Evolutionary conservation across 2,329 filamentous ascomycete genomes (phyloP).

Genomic region (Penicillium rolfsii): DNA sequence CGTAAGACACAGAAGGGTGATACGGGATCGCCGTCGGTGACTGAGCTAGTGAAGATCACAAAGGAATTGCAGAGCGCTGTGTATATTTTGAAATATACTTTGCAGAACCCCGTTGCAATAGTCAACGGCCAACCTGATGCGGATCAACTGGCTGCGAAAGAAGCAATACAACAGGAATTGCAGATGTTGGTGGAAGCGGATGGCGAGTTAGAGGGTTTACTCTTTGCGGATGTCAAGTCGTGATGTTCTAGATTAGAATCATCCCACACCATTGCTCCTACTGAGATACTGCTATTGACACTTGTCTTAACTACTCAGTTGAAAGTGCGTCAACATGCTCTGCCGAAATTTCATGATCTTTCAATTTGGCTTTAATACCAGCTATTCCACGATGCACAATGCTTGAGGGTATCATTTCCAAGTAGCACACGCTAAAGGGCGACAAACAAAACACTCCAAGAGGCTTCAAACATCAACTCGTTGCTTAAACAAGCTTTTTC

Average conservation of each 20-base stretch:
- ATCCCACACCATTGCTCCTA: not conserved
- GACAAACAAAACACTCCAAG: not conserved
- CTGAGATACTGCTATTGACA: not conserved
- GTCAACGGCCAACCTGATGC: slow-evolving; percentile 20
- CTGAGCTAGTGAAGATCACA: slow-evolving; percentile 29
- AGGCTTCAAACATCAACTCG: slow-evolving; percentile 53
- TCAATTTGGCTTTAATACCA: not conserved
- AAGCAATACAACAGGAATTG: slow-evolving; percentile 41
- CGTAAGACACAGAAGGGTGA: slow-evolving; percentile 21
- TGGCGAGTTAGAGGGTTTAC: slow-evolving; percentile 35
- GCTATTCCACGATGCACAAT: slow-evolving; percentile 5
- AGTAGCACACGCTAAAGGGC: slow-evolving; percentile 5
- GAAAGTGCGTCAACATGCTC: not conserved
- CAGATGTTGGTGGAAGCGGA: slow-evolving; percentile 42
- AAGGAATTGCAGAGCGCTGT: slow-evolving; percentile 34
- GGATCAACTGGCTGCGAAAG: slow-evolving; percentile 30
- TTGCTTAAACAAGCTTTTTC: slow-evolving; percentile 96
- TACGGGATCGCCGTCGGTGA: slow-evolving; percentile 3
- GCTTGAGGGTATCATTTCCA: slow-evolving; percentile 27
- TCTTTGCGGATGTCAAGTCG: slow-evolving; percentile 28
- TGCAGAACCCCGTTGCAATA: slow-evolving; percentile 33
- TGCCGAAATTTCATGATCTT: not conserved
- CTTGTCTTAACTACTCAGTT: not conserved
- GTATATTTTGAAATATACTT: slow-evolving; percentile 35
- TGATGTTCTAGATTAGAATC: slow-evolving; percentile 18